Conservation (phyloP, 2,329 filamentous ascomycete species). For the Immersiporthe knoxdaviesiana region DNA sequence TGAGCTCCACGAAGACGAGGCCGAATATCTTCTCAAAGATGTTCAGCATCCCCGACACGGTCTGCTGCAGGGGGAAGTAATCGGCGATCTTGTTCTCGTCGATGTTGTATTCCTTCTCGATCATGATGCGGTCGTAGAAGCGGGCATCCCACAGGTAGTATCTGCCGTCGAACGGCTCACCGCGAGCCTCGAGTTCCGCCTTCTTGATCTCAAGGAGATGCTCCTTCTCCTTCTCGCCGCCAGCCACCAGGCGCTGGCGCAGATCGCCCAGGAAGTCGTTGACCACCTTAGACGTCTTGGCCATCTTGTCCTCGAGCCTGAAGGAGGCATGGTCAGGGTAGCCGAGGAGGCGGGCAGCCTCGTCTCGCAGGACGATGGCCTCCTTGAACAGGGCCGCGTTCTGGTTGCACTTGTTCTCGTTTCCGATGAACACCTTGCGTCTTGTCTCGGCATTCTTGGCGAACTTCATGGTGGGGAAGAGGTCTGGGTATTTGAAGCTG, state of each 20-base stretch:
- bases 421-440: constrained; percentile 70
- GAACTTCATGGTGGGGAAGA: constrained; percentile 79
- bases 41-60: constrained; percentile 76
- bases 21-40: constrained; percentile 86
- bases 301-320: constrained; percentile 83
- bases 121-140: constrained; percentile 79
- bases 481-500: constrained; percentile 82
- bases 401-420: constrained; percentile 79
- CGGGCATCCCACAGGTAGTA: constrained; percentile 85
- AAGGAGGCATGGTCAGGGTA: constrained; percentile 79
- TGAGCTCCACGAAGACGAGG: constrained; percentile 75
- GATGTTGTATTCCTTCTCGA: constrained; percentile 78
- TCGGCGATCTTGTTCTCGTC: constrained; percentile 81
- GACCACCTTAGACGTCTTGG: constrained; percentile 73
- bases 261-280: constrained; percentile 74
- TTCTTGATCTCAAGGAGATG: constrained; percentile 77
- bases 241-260: constrained; percentile 66
- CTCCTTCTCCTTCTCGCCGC: constrained; percentile 70
- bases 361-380: constrained; percentile 74
- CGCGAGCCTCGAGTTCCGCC: constrained; percentile 64
- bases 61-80: constrained; percentile 78
- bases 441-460: constrained; percentile 71
- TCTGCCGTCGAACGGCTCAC: constrained; percentile 63
- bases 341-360: constrained; percentile 75
- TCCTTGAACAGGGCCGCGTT: constrained; percentile 77